phyloP scores from a whole-genome alignment of 257 asterid genomes.

The Solanum peruvianum region DNA sequence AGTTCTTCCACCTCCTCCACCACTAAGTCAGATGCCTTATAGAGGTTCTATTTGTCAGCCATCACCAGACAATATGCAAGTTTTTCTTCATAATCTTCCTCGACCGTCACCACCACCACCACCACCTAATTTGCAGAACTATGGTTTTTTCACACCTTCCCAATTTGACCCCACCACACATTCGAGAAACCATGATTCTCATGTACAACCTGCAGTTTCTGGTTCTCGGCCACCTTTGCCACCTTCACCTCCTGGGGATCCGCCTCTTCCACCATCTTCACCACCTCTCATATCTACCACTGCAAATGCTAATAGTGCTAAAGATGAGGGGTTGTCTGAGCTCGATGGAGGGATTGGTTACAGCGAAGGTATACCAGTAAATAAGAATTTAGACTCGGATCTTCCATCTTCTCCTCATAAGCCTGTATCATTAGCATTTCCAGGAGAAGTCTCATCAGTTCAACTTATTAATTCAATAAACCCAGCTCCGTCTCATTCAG shows the following conservation, averaged over 20 bases:
- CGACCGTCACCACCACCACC: slow-evolving; percentile 5
- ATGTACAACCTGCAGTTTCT: slow-evolving; percentile 12
- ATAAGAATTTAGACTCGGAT: slow-evolving; percentile 12
- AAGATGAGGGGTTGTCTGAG: slow-evolving; percentile 1
- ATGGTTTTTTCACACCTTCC: slow-evolving; percentile 19
- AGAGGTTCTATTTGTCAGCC: slow-evolving; percentile 31
- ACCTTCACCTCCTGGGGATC: slow-evolving; percentile 41
- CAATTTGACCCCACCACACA: slow-evolving; percentile 19
- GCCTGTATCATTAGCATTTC: slow-evolving; percentile 2
- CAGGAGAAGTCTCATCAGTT: neutral
- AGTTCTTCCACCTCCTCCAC: slow-evolving; percentile 29
- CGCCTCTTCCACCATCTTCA: slow-evolving; percentile 46
- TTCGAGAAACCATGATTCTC: slow-evolving; percentile 14
- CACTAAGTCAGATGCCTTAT: slow-evolving; percentile 27
- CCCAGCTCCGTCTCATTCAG: slow-evolving; percentile 22
- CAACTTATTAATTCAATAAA: neutral
- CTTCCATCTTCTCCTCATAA: slow-evolving; percentile 21
- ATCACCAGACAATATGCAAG: slow-evolving; percentile 14
- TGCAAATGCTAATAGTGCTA: neutral
- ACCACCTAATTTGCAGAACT: slow-evolving; percentile 13
- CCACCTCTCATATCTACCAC: slow-evolving; percentile 23
- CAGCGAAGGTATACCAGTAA: slow-evolving; percentile 2
- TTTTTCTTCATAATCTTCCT: slow-evolving; percentile 10
- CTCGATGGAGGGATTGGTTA: slow-evolving; percentile 9
- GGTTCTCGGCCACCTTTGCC: slow-evolving; percentile 41